phyloP scores from a whole-genome alignment of 352 stramenopile genomes.

The Phytophthora sojae region DNA sequence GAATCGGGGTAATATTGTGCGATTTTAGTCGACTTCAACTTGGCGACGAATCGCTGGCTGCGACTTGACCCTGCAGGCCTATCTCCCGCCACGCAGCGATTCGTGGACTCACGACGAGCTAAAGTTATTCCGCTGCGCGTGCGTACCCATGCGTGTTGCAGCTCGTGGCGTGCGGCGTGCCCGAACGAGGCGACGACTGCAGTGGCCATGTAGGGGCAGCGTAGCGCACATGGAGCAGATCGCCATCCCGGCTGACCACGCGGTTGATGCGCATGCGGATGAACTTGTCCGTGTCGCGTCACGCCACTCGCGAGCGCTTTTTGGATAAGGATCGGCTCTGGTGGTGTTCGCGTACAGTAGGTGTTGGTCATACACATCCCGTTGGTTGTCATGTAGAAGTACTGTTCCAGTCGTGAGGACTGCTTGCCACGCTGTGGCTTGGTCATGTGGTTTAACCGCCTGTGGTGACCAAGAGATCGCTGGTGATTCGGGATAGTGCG shows the following conservation, averaged over 20 bases:
- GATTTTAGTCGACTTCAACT: constrained; percentile 22
- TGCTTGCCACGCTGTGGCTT: not conserved
- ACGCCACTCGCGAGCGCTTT: not conserved
- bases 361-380: not conserved
- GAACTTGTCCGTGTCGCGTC: not conserved
- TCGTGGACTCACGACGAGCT: not conserved
- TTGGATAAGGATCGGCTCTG: not conserved
- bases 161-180: not conserved
- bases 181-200: constrained; percentile 9
- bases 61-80: not conserved
- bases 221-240: not conserved
- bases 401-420: not conserved
- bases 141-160: constrained; percentile 4
- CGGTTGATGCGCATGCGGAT: not conserved
- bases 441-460: not conserved
- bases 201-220: not conserved
- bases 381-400: not conserved
- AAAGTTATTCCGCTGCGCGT: constrained; percentile 5
- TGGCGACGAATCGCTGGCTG: not conserved
- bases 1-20: not conserved
- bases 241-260: not conserved
- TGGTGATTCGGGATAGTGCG: not conserved
- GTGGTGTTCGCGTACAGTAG: not conserved
- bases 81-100: not conserved
- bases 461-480: not conserved